Base-by-base conservation (phyloP, 2,329 filamentous ascomycete species). In the Myrmaecium sp. region DNA sequence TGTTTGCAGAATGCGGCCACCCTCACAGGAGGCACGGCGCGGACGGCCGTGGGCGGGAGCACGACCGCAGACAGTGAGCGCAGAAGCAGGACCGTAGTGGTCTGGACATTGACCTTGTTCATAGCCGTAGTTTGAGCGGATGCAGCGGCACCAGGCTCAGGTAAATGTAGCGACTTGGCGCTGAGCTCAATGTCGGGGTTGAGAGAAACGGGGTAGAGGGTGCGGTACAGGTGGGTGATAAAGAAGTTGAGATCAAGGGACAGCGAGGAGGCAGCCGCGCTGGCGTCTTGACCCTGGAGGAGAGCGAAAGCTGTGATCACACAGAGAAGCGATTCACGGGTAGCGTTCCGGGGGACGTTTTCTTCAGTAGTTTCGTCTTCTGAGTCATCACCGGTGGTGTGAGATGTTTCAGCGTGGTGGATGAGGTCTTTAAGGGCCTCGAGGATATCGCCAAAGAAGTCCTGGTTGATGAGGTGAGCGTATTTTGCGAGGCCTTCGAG, bases 271-370 rank as follows among this genome's bases (percentile, higher is more conserved):
- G 82, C 77, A 25, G 82, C 78, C 54, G 83, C 86, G 55, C 79
- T 75, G 10, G 74, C 82, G 43, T 94, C 86, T 57, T 98, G 89
- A 25, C 89, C 86, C 36, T 89, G 80, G 20, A 98, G 72, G 5
- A 98, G 72, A n/a, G 86, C 83, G 45, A 92, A 95, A 14, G 91
- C 89, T 1, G 89, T 98, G 42, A 91, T 83, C 31, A 84, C 91
- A 58, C 86, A 94, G 30, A 98, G 76, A 4, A 98, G 72, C 7
- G 80, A 70, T 53, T 95, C 84, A 36, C 89, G 75, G 14, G 75
- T 82, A 7, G 77, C 59, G 51, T 93, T 84, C 30, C 84, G 73
- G 20, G 60, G 47, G 8, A 60, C 47, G 1, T 50, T 51, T 4
- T 57, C 62, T 2, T 49, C 55, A 7, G 60, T 56, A 15, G 46